Conservation (phyloP, 1,284 basidiomycete genomes). For the Exobasidium rhododendri region DNA sequence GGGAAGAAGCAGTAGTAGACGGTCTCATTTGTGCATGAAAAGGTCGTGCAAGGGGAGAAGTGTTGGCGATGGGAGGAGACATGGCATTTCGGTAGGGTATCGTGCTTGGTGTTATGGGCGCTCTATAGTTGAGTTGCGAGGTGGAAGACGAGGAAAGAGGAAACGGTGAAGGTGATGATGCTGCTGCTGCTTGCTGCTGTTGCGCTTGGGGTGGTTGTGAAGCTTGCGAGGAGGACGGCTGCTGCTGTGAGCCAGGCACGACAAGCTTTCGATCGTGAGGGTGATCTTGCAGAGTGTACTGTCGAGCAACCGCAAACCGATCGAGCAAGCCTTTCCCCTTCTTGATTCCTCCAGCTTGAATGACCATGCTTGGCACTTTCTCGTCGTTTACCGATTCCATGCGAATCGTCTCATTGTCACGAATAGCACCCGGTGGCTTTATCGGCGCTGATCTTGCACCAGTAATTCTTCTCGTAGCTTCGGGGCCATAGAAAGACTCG, state of each 20-base stretch:
- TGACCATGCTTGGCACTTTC: slow-evolving; percentile 19
- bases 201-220: neutral
- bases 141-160: neutral
- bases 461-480: slow-evolving; percentile 5
- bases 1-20: neutral
- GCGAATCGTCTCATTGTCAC: slow-evolving; percentile 32
- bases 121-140: neutral
- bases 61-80: neutral
- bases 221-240: neutral
- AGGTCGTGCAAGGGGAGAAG: neutral
- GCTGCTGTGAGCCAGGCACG: neutral
- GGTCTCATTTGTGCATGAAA: neutral
- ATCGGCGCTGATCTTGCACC: slow-evolving; percentile 16
- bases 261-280: slow-evolving; percentile 12
- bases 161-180: neutral
- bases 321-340: slow-evolving; percentile 9
- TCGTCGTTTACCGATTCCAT: slow-evolving; percentile 26
- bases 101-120: neutral
- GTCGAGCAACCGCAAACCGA: slow-evolving; percentile 8
- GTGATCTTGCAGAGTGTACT: slow-evolving; percentile 1
- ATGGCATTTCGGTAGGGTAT: neutral
- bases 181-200: neutral
- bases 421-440: slow-evolving; percentile 11
- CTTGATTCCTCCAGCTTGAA: neutral
- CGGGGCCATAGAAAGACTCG: slow-evolving; percentile 6